Evolutionary conservation across 768 basidiomycete genomes (phyloP).

Genomic region (Kwoniella dejecticola): DNA sequence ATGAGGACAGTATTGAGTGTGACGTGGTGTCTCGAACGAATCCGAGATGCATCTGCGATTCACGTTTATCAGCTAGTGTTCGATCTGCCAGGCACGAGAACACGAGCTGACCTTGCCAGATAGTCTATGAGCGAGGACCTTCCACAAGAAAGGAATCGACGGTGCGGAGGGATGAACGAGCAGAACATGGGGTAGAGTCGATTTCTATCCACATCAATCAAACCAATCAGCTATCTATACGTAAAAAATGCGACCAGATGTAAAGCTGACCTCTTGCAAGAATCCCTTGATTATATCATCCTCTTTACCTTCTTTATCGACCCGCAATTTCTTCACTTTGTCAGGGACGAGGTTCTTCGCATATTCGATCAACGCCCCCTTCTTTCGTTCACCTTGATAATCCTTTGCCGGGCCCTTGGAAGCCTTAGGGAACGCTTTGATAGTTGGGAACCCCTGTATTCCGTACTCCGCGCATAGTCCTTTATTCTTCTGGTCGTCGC

Average conservation of each 20-base stretch:
- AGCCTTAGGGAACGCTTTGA: conserved; percentile 88
- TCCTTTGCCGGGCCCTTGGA: conserved; percentile 64
- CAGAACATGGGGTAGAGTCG: conserved; percentile 49
- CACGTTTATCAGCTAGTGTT: neutral
- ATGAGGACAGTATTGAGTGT: conserved; percentile 57
- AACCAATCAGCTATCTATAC: neutral
- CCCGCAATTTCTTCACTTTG: conserved; percentile 63
- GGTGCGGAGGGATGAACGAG: conserved; percentile 54
- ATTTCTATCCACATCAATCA: conserved; percentile 37
- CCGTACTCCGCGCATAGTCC: conserved; percentile 76
- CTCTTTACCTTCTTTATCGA: conserved; percentile 40
- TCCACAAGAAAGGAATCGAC: conserved; percentile 56
- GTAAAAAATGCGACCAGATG: neutral
- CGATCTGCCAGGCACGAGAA: conserved; percentile 30
- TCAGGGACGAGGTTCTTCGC: conserved; percentile 74
- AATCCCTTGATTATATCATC: conserved; percentile 66
- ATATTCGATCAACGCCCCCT: conserved; percentile 73
- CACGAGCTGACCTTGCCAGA: conserved; percentile 32
- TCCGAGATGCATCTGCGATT: conserved; percentile 71
- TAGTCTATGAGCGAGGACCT: conserved; percentile 52
- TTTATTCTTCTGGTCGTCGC: conserved; percentile 79
- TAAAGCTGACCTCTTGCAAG: conserved; percentile 66
- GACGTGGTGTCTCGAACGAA: conserved; percentile 61
- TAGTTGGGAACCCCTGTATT: conserved; percentile 87
- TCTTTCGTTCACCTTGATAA: conserved; percentile 73